These are phyloP conservation scores for Phyllosticta ampelicida DNA, from an alignment of 2,329 filamentous ascomycete species.

Conservation along the genomic window DNA sequence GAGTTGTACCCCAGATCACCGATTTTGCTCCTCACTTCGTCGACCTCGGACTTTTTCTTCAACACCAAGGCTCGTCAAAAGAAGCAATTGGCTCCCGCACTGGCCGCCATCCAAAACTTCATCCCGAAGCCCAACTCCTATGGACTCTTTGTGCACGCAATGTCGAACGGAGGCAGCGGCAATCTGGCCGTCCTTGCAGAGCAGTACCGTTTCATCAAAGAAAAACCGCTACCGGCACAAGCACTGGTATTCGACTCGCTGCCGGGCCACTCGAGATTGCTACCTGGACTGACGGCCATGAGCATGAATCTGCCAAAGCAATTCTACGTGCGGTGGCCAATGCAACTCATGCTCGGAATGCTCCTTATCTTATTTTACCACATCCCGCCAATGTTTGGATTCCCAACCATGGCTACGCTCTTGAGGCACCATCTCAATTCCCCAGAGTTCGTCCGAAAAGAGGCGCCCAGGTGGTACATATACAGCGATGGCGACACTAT, in stretches of 20 bases:
- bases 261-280: constrained; percentile 16
- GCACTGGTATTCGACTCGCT: constrained; percentile 24
- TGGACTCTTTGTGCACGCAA: constrained; percentile 24
- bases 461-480: constrained; percentile 42
- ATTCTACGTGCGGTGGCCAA: background rate
- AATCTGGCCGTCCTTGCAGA: constrained; percentile 24
- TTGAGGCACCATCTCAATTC: background rate
- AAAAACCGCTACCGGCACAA: constrained; percentile 18
- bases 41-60: constrained; percentile 23
- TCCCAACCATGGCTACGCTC: background rate
- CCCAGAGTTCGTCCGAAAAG: background rate
- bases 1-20: constrained; percentile 21
- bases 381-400: background rate
- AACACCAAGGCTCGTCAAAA: constrained; percentile 13
- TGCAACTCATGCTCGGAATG: background rate
- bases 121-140: constrained; percentile 11
- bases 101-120: constrained; percentile 19
- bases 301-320: background rate
- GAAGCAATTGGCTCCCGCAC: constrained; percentile 17
- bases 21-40: constrained; percentile 23
- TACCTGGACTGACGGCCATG: constrained; percentile 1
- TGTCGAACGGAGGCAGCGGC: constrained; percentile 27
- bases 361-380: constrained; percentile 6
- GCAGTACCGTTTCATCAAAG: constrained; percentile 18
- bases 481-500: constrained; percentile 50